Evolutionary conservation across 192 early-diverging fungal species (phyloP), one percentile per base, ranked within the genome.

Genomic region (Umbelopsis sp.): DNA sequence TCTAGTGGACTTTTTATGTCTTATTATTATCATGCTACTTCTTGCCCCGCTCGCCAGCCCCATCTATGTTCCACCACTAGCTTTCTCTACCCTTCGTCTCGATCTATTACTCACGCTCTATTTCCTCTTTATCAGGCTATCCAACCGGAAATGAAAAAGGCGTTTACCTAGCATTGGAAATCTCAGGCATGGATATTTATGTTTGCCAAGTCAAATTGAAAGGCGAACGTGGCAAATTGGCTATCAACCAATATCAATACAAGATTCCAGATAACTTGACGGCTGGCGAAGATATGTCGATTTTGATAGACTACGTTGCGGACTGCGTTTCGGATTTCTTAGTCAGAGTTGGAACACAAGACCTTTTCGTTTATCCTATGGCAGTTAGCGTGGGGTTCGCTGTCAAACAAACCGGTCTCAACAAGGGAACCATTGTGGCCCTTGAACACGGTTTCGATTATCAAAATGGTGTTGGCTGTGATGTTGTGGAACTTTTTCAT

Each of bases 121-220:
- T 91, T 54, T 75, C 4, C 24, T 70, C 32, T 62, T 11, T 21
- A 16, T n/a, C 77, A 74, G 79, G 85, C n/a, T 81, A 90, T 11
- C 94, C 95, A 0, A 91, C 90, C 45, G 97, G 97, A 24, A 85
- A 88, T 75, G 97, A 98, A 74, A 85, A 83, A 43, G 97, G 97
- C 36, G 87, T 88, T 7, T 94, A 86, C 78, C 87, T 98, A 41
- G 95, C 97, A 20, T 78, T 98, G 44, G 97, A 98, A 73, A 86
- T 98, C 41, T 94, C 95, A 43, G 96, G 97, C 22, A 92, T 94
- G 65, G 96, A 98, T 82, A 87, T 98, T n/a, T 76, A 80, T 25
- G 94, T 97, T 4, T 97, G 95, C 83, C 85, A 92, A 75, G 91
- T 97, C 3, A 85, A 79, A 45, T 87, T 98, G 45, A 89, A 88